Evolutionary conservation across 2,329 filamentous ascomycete genomes (phyloP), one percentile per base, ranked within the genome.

Genomic region (Colletotrichum sp.): DNA sequence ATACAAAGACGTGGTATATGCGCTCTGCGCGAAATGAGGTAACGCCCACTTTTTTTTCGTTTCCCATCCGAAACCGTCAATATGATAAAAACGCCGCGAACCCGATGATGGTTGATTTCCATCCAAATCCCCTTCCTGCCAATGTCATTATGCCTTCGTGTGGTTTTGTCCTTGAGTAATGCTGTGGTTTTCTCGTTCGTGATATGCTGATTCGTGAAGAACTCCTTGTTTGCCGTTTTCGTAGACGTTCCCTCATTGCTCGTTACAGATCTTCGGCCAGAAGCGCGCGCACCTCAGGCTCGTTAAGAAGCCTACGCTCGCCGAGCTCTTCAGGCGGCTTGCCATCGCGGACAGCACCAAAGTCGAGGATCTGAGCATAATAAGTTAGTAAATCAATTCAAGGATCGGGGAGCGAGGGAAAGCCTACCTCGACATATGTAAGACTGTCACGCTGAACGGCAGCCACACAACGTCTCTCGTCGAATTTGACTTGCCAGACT

Each of bases 401-500:
- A 5, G 16, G 6, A 3, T 28, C 15, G 2, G n/a, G 18, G 8
- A 71, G 71, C 44, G 60, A 34, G 59, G 70, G 60, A 49, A 44
- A 49, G 86, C 92, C 87, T 84, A 98, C 97, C 92, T 99, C 97
- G 75, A 99, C 96, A 84, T 98, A 99, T 24, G 97, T 99, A 80
- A 98, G 87, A 81, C 93, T 93, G 79, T 98, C 95, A 72, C 97
- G 92, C 88, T 99, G 97, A 72, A 99, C 97, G 60, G 97, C 97
- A 76, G 97, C 97, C 73, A 99, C 97, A 84, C 97, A 99, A 83
- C 96, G 92, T 79, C 97, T 91, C 82, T 98, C 95, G 81, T 99
- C 96, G 86, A 99, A 99, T 81, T 97, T 97, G 81, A 99, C 97
- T 87, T 99, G 97, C 97, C 97, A 99, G 9, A 99, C 97, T n/a